Evolutionary conservation across 345 rosid genomes (phyloP).

Genomic region (Hirschfeldia incana): DNA sequence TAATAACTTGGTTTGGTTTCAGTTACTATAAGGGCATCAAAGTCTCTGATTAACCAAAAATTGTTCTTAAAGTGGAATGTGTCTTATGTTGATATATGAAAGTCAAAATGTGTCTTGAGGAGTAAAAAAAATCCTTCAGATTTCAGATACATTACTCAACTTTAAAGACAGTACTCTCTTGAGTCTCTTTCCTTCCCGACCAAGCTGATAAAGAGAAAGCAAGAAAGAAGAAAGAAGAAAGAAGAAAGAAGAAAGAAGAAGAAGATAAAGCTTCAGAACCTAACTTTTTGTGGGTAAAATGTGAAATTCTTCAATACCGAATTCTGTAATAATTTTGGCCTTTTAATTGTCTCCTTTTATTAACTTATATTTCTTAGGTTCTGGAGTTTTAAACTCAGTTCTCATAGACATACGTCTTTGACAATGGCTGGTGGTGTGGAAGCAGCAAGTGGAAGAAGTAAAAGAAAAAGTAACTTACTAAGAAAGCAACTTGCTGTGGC

Average conservation of each 20-base stretch:
- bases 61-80: no score
- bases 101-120: no score
- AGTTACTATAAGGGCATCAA: no score
- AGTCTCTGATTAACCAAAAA: no score
- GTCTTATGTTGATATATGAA: no score
- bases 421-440: conserved; percentile 52
- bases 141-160: conserved; percentile 24
- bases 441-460: conserved; percentile 39
- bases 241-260: neutral
- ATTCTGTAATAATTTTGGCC: conserved; percentile 23
- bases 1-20: no score
- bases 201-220: conserved; percentile 37
- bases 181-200: conserved; percentile 32
- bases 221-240: conserved; percentile 4
- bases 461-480: conserved; percentile 41
- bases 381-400: neutral
- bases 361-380: neutral
- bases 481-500: conserved; percentile 77
- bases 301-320: neutral
- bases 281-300: no score
- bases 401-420: neutral
- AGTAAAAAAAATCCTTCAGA: no score
- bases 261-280: conserved; percentile 22
- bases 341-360: conserved; percentile 27
- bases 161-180: conserved; percentile 29